Evolutionary conservation across 2,329 filamentous ascomycete species (phyloP), one percentile per base, ranked within the genome.

Genomic region (Gremmenia infestans): DNA sequence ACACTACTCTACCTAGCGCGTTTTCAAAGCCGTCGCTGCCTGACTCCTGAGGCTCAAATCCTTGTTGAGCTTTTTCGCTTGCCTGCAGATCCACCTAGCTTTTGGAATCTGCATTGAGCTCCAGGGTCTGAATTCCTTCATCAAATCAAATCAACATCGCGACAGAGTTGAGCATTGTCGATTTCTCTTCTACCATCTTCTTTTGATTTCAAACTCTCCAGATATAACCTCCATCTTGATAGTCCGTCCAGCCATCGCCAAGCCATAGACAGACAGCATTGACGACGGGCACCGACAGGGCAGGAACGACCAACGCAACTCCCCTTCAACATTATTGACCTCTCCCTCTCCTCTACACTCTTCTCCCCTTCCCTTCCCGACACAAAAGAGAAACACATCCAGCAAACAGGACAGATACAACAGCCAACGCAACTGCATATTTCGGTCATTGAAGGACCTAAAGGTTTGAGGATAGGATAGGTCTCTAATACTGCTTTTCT

Each of bases 401-500:
- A 63, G 56, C 59, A 58, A 63, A 60, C 55, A 60, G 40, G 49
- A 15, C 50, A 48, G 47, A 45, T 14, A 36, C 48, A n/a, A 40
- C 5, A 32, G 28, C 37, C 39, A 54, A 50, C 52, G 57, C 57
- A 59, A 39, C 63, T 50, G 54, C 47, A 49, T 37, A 32, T n/a
- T 55, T 49, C 59, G 53, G 54, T 60, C 60, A 59, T 66, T 64
- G 65, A 60, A 60, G 63, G 62, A 65, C 56, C 62, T 60, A 63
- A 68, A 70, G 68, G 67, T 70, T 71, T 70, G 68, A 32, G 28
- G 28, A 32, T 32, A 68, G 65, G 61, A 65, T 63, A 65, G 66
- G 66, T 70, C 66, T 68, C 62, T 69, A 68, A 59, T 67, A 66
- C 67, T 69, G 60, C 65, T 70, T 67, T 65, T 65, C 59, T 64